These are phyloP conservation scores for Wallacemonas sp. DNA, from an alignment of 208 protist genomes.

Conservation along the genomic window DNA sequence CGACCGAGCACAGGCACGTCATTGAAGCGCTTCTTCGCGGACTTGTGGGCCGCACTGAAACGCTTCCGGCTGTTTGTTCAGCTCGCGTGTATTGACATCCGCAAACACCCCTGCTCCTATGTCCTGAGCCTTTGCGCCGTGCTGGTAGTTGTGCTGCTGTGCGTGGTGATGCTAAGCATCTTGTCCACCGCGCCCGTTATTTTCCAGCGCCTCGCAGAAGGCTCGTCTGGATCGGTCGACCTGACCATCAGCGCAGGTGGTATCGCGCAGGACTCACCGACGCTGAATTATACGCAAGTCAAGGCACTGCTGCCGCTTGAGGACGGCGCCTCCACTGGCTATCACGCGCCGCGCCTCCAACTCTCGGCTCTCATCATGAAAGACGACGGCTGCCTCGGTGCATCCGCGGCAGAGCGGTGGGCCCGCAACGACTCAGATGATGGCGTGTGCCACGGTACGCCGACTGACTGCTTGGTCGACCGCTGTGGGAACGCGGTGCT, in stretches of 20 bases:
- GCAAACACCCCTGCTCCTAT: conserved; percentile 51
- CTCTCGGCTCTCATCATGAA: background rate
- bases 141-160: conserved; percentile 69
- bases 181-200: conserved; percentile 64
- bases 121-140: conserved; percentile 67
- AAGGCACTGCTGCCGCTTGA: conserved; percentile 16
- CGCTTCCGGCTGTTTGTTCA: conserved; percentile 42
- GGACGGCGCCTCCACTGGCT: conserved; percentile 10
- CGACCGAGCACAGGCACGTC: background rate
- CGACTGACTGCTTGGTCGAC: conserved; percentile 12
- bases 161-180: conserved; percentile 58
- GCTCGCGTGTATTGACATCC: conserved; percentile 38
- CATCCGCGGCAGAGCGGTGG: background rate
- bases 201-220: conserved; percentile 68
- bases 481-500: conserved; percentile 4
- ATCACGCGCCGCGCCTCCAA: conserved; percentile 34
- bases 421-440: conserved; percentile 18
- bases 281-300: conserved; percentile 59
- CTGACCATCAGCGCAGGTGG: conserved; percentile 42
- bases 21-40: conserved; percentile 9
- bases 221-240: conserved; percentile 41
- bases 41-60: conserved; percentile 26
- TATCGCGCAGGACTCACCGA: conserved; percentile 23
- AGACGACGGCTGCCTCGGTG: background rate
- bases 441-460: background rate